A percentile compares a stretch with the other conserved stretches of the same genome.
Evolutionary conservation across 257 asterid genomes (phyloP).

Genomic region (Fraxinus pennsylvanica): DNA sequence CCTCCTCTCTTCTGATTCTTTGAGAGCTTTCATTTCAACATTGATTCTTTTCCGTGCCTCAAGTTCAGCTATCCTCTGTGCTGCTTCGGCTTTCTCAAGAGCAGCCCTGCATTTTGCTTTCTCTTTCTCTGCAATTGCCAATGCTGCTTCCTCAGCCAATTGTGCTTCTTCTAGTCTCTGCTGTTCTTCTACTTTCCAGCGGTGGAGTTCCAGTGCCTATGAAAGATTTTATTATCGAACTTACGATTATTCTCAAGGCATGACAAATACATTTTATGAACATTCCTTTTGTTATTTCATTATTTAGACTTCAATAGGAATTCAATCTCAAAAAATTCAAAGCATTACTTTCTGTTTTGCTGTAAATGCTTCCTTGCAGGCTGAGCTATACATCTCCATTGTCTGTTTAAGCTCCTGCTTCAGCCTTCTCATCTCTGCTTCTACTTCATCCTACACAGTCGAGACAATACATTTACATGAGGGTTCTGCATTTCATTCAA

Average conservation of each 20-base stretch:
- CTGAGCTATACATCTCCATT: constrained; percentile 64
- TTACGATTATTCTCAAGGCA: background rate
- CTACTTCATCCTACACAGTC: constrained; percentile 46
- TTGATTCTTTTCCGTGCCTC: constrained; percentile 36
- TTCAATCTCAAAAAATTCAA: background rate
- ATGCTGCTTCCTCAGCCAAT: constrained; percentile 39
- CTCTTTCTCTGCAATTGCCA: constrained; percentile 39
- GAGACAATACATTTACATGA: background rate
- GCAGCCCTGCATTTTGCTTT: constrained; percentile 37
- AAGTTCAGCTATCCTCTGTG: constrained; percentile 36
- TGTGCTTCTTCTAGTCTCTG: constrained; percentile 39
- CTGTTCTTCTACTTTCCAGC: constrained; percentile 43
- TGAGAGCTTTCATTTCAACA: constrained; percentile 35
- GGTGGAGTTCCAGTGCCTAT: constrained; percentile 42
- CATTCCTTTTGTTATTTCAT: background rate
- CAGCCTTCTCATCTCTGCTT: constrained; percentile 62
- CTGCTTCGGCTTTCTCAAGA: constrained; percentile 37
- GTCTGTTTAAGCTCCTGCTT: constrained; percentile 57
- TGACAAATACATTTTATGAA: background rate
- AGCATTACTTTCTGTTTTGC: constrained; percentile 51
- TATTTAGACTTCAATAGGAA: background rate
- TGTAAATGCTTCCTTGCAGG: constrained; percentile 61
- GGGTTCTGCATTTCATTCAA: background rate
- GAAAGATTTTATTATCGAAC: background rate
- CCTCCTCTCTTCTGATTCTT: constrained; percentile 35